These are phyloP conservation scores for Sonneratia alba DNA, from an alignment of 345 rosid genomes.

Conservation along the genomic window DNA sequence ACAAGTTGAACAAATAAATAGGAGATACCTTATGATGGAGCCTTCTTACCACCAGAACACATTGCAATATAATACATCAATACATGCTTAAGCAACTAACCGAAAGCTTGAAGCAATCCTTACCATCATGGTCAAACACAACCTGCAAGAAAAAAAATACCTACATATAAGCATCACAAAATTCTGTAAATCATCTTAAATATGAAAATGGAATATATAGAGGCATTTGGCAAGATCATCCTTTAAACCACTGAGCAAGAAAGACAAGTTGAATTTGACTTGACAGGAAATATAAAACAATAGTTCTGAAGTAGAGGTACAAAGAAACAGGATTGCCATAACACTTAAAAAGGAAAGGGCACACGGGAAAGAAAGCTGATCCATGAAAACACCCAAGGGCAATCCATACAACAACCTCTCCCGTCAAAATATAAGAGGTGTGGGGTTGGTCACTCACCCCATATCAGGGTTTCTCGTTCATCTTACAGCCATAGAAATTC, in stretches of 20 bases:
- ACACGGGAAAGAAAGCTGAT: too few species aligned
- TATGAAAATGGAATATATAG: background rate
- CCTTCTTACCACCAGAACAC: background rate
- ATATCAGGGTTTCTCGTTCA: background rate
- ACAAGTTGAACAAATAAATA: background rate
- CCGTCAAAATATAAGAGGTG: too few species aligned
- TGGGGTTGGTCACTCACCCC: background rate
- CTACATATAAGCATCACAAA: conserved; percentile 14
- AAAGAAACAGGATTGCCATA: background rate
- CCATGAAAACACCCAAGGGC: too few species aligned
- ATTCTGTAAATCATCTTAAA: background rate
- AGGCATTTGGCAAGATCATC: background rate
- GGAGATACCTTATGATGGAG: background rate
- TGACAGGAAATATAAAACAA: background rate
- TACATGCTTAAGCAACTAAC: background rate
- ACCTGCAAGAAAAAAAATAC: conserved; percentile 49
- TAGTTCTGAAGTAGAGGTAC: background rate
- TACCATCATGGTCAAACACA: conserved; percentile 98
- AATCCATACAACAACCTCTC: too few species aligned
- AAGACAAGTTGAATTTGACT: background rate
- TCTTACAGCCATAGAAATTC: background rate
- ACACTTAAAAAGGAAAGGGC: background rate
- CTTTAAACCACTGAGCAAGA: background rate
- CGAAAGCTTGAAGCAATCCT: conserved; percentile 15
- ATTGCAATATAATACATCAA: background rate